Evolutionary conservation across 148 eudicot species (phyloP), one percentile per base, ranked within the genome.

Genomic region (Dysphania ambrosioides): DNA sequence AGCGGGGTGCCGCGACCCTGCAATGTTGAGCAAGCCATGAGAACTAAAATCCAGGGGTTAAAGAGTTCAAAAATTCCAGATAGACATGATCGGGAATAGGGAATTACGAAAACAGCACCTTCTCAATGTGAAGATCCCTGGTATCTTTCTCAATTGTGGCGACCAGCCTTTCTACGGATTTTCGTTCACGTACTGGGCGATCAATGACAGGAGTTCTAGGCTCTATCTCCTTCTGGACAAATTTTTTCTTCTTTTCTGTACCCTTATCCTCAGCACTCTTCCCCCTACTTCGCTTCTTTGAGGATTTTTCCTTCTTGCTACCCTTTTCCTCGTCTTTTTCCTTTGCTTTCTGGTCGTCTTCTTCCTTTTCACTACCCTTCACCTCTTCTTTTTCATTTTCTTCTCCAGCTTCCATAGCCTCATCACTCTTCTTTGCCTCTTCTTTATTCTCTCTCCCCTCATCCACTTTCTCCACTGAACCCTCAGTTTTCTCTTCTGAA

Each of bases 151-250:
- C 97, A 66, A 95, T 83, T 29, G 82, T 63, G 1, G 97, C 97
- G 79, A 95, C 98, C 81, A 95, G 83, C 85, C 98, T 90, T 71
- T 88, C 98, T 66, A 95, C 98, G 58, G 97, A 92, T 82, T 90
- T 95, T 63, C 97, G 80, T 76, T 90, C 96, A 40, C 97, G 96
- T 24, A 92, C 92, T 32, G 98, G 97, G 47, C 98, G 98, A 24
- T 88, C 91, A 51, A 73, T 61, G 41, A 84, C 68, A 1, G 97
- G 97, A 70, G 94, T 92, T 78, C 82, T 92, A 6, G 79, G 91
- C 77, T 88, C 90, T 64, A 19, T 71, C 34, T 80, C 91, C 80
- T 88, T 85, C 66, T 81, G 80, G 34, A 61, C 80, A 11, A 70
- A 77, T 66, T 84, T 84, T 38, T 76, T 81, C 32, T 66, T 74